These are phyloP conservation scores for Thelonectria blattea DNA, from an alignment of 2,329 filamentous ascomycete species.

Conservation along the genomic window DNA sequence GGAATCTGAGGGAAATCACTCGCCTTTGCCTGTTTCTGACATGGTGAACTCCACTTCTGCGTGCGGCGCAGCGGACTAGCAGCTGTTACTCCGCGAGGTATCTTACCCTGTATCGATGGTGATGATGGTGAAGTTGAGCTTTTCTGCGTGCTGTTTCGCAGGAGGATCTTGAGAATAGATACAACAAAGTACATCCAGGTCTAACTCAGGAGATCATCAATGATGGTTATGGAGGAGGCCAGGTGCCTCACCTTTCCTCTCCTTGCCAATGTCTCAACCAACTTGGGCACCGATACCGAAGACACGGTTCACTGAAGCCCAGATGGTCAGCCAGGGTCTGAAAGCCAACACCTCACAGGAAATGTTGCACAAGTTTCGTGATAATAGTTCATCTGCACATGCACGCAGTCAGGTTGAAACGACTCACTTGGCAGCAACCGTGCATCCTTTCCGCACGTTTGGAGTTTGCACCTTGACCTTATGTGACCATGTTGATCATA, in stretches of 20 bases:
- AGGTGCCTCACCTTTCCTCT: neutral
- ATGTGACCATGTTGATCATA: neutral
- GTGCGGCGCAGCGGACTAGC: neutral
- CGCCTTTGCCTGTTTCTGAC: neutral
- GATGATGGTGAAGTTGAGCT: neutral
- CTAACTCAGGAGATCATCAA: neutral
- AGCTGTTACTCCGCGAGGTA: neutral
- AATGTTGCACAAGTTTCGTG: neutral
- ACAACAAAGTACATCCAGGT: too few species aligned
- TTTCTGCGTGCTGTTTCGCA: neutral
- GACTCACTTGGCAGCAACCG: neutral
- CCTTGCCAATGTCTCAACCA: neutral
- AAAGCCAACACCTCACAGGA: neutral
- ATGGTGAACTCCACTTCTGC: conserved; percentile 14
- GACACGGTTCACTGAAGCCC: neutral
- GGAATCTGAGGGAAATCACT: conserved; percentile 6
- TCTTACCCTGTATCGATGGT: conserved; percentile 1
- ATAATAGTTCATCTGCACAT: conserved; percentile 8
- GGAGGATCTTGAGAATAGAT: too few species aligned
- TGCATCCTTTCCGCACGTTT: neutral
- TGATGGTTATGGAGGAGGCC: too few species aligned
- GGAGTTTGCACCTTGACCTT: neutral
- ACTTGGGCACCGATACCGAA: neutral
- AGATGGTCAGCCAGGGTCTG: neutral
- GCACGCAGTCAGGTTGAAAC: neutral